A percentile compares a stretch with the other conserved stretches of the same genome.
Conservation (phyloP, 2,329 filamentous ascomycete species). For the Coleophoma cylindrospora region DNA sequence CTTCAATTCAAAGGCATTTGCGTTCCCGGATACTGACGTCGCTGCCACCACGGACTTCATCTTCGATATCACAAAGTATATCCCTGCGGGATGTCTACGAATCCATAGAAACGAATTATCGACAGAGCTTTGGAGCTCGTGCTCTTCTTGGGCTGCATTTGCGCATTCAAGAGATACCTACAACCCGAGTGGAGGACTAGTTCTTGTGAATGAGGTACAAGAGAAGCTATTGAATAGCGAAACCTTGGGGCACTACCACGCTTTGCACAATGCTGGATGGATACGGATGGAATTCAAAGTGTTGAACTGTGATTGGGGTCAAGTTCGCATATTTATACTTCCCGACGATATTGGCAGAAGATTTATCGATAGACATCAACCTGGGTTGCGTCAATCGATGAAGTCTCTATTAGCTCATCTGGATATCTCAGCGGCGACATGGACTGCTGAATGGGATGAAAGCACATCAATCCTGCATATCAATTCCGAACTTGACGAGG, state of each 20-base stretch:
- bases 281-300: constrained; percentile 23
- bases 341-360: constrained; percentile 59
- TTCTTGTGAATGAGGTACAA: constrained; percentile 13
- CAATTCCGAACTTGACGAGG: constrained; percentile 27
- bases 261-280: constrained; percentile 19
- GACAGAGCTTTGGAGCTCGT: constrained; percentile 7
- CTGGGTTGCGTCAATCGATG: constrained; percentile 39
- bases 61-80: constrained; percentile 20
- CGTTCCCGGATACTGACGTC: background rate
- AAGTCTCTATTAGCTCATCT: constrained; percentile 43
- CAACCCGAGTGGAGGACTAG: constrained; percentile 1
- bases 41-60: constrained; percentile 1
- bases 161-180: constrained; percentile 9
- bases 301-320: constrained; percentile 13
- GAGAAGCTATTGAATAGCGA: constrained; percentile 10
- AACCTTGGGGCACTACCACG: constrained; percentile 7
- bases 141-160: constrained; percentile 14
- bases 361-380: constrained; percentile 43
- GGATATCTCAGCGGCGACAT: constrained; percentile 50
- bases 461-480: constrained; percentile 27
- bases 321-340: constrained; percentile 54
- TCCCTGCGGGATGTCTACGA: constrained; percentile 19
- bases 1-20: constrained; percentile 2
- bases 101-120: constrained; percentile 6
- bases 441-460: constrained; percentile 40